Evolutionary conservation across 768 basidiomycete genomes (phyloP).

Genomic region (Brasilioporus rufonigricans): DNA sequence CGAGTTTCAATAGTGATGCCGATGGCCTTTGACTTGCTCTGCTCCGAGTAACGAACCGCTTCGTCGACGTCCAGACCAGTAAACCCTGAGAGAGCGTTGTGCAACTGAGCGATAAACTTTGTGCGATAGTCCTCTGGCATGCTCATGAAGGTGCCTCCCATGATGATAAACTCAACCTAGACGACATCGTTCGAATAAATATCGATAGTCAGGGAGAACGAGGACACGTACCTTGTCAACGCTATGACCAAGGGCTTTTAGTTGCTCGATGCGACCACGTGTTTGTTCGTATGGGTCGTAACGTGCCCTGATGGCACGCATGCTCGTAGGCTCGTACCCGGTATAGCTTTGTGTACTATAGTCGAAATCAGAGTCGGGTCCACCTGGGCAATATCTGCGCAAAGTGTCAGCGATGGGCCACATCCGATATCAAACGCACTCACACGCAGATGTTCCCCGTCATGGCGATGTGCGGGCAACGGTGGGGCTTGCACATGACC

Average conservation of each 20-base stretch:
- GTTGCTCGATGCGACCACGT: slow-evolving; percentile 89
- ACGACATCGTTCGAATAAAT: not conserved
- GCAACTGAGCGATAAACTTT: slow-evolving; percentile 92
- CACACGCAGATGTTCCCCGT: slow-evolving; percentile 99
- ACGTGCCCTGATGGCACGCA: slow-evolving; percentile 96
- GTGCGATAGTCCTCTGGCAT: slow-evolving; percentile 96
- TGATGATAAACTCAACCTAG: slow-evolving; percentile 87
- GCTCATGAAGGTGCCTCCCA: slow-evolving; percentile 99
- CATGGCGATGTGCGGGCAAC: slow-evolving; percentile 99
- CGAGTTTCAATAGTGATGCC: slow-evolving; percentile 99
- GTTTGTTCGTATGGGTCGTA: slow-evolving; percentile 99
- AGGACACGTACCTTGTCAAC: slow-evolving; percentile 82
- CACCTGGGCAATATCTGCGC: slow-evolving; percentile 91
- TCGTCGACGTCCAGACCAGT: slow-evolving; percentile 94
- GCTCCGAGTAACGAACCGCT: slow-evolving; percentile 95
- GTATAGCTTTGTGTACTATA: slow-evolving; percentile 98
- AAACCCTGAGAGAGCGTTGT: slow-evolving; percentile 94
- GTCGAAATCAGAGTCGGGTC: slow-evolving; percentile 99
- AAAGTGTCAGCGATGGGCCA: slow-evolving; percentile 1
- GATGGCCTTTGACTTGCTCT: slow-evolving; percentile 97
- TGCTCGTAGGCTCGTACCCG: slow-evolving; percentile 95
- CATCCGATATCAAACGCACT: slow-evolving; percentile 24
- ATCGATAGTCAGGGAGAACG: not conserved
- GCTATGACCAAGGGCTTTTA: slow-evolving; percentile 93
- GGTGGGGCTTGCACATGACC: slow-evolving; percentile 99